Percentiles rank a stretch among this genome's conserved stretches.
These are phyloP conservation scores for Nematocida sp. DNA, from an alignment of 371 early-diverging fungal genomes.

Conservation along the genomic window DNA sequence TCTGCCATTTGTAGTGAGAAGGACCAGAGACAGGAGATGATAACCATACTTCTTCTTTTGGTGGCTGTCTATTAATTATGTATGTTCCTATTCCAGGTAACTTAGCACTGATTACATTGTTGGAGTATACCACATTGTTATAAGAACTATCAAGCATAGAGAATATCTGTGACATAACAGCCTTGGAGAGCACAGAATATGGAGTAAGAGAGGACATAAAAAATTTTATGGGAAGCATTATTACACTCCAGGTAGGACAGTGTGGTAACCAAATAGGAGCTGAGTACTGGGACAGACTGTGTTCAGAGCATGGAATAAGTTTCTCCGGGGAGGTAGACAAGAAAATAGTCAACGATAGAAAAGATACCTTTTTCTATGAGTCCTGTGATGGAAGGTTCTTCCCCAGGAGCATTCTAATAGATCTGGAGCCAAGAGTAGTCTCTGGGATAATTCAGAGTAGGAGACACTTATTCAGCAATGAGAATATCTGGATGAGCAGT, in stretches of 20 bases:
- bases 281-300: slow-evolving; percentile 81
- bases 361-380: slow-evolving; percentile 97
- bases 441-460: slow-evolving; percentile 64
- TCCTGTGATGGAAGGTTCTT: slow-evolving; percentile 85
- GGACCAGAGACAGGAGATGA: slow-evolving; percentile 89
- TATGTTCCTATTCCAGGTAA: slow-evolving; percentile 78
- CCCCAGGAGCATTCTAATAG: slow-evolving; percentile 78
- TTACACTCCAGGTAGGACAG: slow-evolving; percentile 86
- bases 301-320: slow-evolving; percentile 76
- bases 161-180: not conserved
- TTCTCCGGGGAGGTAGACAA: slow-evolving; percentile 7
- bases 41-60: slow-evolving; percentile 91
- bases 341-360: slow-evolving; percentile 66
- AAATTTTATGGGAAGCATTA: slow-evolving; percentile 70
- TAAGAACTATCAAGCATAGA: not conserved
- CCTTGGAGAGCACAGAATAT: slow-evolving; percentile 16
- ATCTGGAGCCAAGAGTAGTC: slow-evolving; percentile 80
- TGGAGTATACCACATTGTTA: slow-evolving; percentile 16
- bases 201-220: not conserved
- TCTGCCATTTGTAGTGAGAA: slow-evolving; percentile 74
- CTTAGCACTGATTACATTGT: slow-evolving; percentile 78
- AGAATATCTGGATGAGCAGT: slow-evolving; percentile 75
- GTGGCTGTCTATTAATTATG: slow-evolving; percentile 93
- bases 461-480: slow-evolving; percentile 75
- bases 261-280: slow-evolving; percentile 91